A percentile compares a stretch with the other conserved stretches of the same genome.
Evolutionary conservation across 306 rosid genomes (phyloP).

Genomic region (Sophora flavescens): DNA sequence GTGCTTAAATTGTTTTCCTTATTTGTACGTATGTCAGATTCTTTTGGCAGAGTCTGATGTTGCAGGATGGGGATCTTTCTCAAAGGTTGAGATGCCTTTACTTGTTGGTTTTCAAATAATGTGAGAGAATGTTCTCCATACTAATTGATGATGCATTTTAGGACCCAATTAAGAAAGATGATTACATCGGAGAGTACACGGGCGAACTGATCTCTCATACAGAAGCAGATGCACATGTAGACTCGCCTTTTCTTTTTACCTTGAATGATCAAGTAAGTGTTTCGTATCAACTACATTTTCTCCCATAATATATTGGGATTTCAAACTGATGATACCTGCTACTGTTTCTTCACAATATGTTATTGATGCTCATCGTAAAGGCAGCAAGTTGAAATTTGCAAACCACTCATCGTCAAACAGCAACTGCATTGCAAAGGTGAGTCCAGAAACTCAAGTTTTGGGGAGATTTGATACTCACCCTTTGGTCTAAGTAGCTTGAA

Average conservation of each 20-base stretch:
- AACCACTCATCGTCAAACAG: slow-evolving; percentile 78
- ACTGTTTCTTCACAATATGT: slow-evolving; percentile 63
- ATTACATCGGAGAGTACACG: slow-evolving; percentile 86
- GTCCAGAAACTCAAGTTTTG: slow-evolving; percentile 11
- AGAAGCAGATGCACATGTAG: slow-evolving; percentile 81
- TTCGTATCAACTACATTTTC: background rate
- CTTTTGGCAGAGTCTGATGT: slow-evolving; percentile 82
- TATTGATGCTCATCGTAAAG: slow-evolving; percentile 85
- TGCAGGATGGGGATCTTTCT: slow-evolving; percentile 94
- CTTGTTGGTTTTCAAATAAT: background rate
- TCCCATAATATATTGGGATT: slow-evolving; percentile 7
- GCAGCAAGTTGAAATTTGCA: slow-evolving; percentile 89
- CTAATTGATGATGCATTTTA: slow-evolving; percentile 56
- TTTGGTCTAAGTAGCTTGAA: background rate
- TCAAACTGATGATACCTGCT: background rate
- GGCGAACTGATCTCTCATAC: slow-evolving; percentile 77
- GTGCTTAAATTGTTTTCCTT: slow-evolving; percentile 28
- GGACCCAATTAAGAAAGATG: slow-evolving; percentile 82
- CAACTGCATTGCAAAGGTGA: slow-evolving; percentile 82
- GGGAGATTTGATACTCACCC: background rate
- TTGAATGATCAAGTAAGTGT: slow-evolving; percentile 81
- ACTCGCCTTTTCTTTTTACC: slow-evolving; percentile 83
- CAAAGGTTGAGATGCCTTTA: slow-evolving; percentile 63
- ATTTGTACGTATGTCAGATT: slow-evolving; percentile 59
- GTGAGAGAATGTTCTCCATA: slow-evolving; percentile 19